Base-by-base conservation (phyloP, 2,329 filamentous ascomycete species). In the Biscogniauxia marginata region DNA sequence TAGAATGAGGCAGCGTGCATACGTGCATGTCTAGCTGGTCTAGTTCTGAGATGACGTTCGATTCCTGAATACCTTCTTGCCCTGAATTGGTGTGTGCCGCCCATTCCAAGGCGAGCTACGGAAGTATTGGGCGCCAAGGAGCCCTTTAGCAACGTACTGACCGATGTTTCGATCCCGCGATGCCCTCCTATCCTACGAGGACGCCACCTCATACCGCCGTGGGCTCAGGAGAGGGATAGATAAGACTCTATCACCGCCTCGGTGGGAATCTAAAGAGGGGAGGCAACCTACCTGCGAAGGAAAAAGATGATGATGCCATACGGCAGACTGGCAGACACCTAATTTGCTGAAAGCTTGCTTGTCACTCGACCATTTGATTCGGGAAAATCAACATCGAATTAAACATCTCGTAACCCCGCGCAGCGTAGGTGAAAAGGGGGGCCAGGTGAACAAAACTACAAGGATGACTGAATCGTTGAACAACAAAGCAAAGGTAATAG, bases 401-500 rank as follows among this genome's bases (percentile, higher is more conserved):
- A 63, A 39, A 56, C 34, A 62, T 60, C 52, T 60, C 57, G 53
- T 57, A 59, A 49, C 57, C 57, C 56, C 56, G 51, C 54, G 53
- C 58, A 49, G 55, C 56, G 52, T 47, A 34, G 57, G 52, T 44
- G 54, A 54, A 59, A 62, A 58, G 58, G 62, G 52, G 62, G 62
- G 58, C 58, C 60, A 60, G 57, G 60, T 62, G 59, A 62, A 51
- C 53, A 50, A 34, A 46, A 56, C 48, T 43, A 56, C 62, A 57
- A 58, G 62, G 62, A 54, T 59, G 39, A n/a, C 49, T 56, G 62
- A 48, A 53, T 60, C 51, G 57, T 44, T 20, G 34, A 50, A 20
- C 49, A 57, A 57, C 60, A 58, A 62, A 58, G 55, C 56, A 59
- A 55, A 59, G 56, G 57, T 50, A 61, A n/a, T 58, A 60, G 59